Percentiles rank a stretch among this genome's conserved stretches.
Conservation (phyloP, 164 flowering plant species). For the Tinospora cordifolia region DNA sequence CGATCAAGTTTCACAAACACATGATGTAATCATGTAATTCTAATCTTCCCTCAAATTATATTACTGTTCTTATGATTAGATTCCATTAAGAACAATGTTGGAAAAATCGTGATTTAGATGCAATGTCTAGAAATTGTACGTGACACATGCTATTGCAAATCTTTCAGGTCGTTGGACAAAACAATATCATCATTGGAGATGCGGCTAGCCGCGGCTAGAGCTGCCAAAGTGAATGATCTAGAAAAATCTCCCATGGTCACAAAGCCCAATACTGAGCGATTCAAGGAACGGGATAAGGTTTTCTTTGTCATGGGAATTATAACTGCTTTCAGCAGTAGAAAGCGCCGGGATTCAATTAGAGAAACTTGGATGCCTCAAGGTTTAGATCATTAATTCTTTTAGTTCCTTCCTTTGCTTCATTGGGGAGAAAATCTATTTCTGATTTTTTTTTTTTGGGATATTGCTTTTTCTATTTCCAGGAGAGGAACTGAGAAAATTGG, state of each 20-base stretch:
- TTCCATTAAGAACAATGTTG: background rate
- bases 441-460: constrained; percentile 2
- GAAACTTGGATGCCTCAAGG: constrained; percentile 97
- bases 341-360: constrained; percentile 80
- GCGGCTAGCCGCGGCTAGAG: constrained; percentile 76
- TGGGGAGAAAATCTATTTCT: too few relatives aligned
- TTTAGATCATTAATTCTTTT: constrained; percentile 16
- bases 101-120: background rate
- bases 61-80: background rate
- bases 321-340: constrained; percentile 91
- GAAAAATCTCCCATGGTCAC: constrained; percentile 37
- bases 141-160: constrained; percentile 4
- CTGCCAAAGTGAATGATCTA: constrained; percentile 40
- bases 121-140: background rate
- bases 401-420: too few relatives aligned
- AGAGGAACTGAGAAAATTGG: constrained; percentile 52
- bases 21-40: constrained; percentile 60
- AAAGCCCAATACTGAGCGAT: constrained; percentile 25
- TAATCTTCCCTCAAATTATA: constrained; percentile 7
- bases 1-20: constrained; percentile 65
- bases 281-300: constrained; percentile 46
- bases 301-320: constrained; percentile 93
- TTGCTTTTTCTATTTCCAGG: constrained; percentile 35
- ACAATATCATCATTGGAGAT: constrained; percentile 79
- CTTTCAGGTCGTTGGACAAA: constrained; percentile 74